Evolutionary conservation across 2,329 filamentous ascomycete species (phyloP).

Genomic region (Sporothrix dimorphospora): DNA sequence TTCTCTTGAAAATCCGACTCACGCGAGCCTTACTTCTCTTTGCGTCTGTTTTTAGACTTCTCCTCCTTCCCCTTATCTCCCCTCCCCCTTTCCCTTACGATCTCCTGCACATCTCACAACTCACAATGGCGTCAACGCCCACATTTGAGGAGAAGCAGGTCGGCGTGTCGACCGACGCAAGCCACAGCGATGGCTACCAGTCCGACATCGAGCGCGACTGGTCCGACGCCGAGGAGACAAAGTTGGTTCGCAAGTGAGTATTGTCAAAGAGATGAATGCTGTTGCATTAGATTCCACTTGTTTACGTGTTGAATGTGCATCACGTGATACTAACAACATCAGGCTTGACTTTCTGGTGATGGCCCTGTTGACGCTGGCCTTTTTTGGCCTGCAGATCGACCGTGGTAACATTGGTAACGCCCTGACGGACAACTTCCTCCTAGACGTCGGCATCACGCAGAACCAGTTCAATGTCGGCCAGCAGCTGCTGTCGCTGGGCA

Average conservation of each 20-base stretch:
- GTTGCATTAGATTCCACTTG: too few relatives aligned
- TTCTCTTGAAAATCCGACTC: not conserved
- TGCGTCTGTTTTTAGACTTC: not conserved
- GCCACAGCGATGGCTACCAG: constrained; percentile 19
- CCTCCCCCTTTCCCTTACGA: not conserved
- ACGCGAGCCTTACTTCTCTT: not conserved
- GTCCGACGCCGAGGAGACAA: constrained; percentile 18
- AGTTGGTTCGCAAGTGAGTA: constrained; percentile 23
- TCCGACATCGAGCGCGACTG: constrained; percentile 24
- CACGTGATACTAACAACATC: not conserved
- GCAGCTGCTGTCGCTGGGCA: constrained; percentile 44
- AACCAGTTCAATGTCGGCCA: constrained; percentile 57
- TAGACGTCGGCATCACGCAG: constrained; percentile 53
- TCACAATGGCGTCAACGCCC: constrained; percentile 11
- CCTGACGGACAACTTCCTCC: constrained; percentile 54
- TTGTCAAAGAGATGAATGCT: not conserved
- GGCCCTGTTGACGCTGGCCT: constrained; percentile 21
- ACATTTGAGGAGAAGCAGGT: constrained; percentile 8
- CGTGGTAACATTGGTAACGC: constrained; percentile 49
- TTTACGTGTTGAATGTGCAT: too few relatives aligned
- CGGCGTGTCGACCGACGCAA: not conserved
- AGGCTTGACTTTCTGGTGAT: constrained; percentile 18
- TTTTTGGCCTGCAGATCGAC: constrained; percentile 24
- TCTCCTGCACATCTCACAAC: not conserved
- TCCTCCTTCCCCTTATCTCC: too few relatives aligned